Percentiles rank a stretch among this genome's conserved stretches.
phyloP scores from a whole-genome alignment of 176 grass and related monocot species.

The Musa itinerans region DNA sequence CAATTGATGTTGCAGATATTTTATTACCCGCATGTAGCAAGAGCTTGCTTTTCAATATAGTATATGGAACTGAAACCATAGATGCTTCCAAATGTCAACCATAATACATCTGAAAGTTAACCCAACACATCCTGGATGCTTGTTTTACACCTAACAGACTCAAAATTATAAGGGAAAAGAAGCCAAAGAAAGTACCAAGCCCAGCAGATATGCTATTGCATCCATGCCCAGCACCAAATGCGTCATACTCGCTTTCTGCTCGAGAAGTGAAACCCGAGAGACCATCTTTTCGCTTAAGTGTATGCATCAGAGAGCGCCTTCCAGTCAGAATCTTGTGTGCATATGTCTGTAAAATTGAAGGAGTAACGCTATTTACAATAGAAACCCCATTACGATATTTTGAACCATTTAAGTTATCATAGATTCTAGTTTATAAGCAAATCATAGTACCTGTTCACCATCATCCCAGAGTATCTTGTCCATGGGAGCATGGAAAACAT shows the following conservation, averaged over 20 bases:
- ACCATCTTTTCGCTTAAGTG: slow-evolving; percentile 51
- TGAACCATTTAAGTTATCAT: background rate
- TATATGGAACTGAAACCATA: too few relatives aligned
- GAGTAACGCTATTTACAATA: slow-evolving; percentile 6
- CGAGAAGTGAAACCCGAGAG: slow-evolving; percentile 70
- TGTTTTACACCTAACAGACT: background rate
- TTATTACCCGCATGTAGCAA: background rate
- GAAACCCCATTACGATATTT: background rate
- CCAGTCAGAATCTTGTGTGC: slow-evolving; percentile 84
- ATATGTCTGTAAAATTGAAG: slow-evolving; percentile 38
- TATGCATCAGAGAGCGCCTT: slow-evolving; percentile 50
- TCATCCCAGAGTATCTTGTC: slow-evolving; percentile 83
- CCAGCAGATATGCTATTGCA: slow-evolving; percentile 75
- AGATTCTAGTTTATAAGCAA: background rate
- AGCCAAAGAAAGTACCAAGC: slow-evolving; percentile 30
- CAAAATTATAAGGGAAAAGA: background rate
- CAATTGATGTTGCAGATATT: background rate
- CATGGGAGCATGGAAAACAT: slow-evolving; percentile 65
- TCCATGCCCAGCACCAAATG: slow-evolving; percentile 70
- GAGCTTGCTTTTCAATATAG: too few relatives aligned
- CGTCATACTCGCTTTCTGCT: slow-evolving; percentile 65
- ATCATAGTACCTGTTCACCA: slow-evolving; percentile 43
- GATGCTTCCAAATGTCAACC: background rate
- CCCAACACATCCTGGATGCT: background rate
- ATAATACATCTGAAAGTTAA: background rate